A percentile compares a stretch with the other conserved stretches of the same genome.
phyloP scores from a whole-genome alignment of 345 rosid species.

The Dipteronia dyeriana region DNA sequence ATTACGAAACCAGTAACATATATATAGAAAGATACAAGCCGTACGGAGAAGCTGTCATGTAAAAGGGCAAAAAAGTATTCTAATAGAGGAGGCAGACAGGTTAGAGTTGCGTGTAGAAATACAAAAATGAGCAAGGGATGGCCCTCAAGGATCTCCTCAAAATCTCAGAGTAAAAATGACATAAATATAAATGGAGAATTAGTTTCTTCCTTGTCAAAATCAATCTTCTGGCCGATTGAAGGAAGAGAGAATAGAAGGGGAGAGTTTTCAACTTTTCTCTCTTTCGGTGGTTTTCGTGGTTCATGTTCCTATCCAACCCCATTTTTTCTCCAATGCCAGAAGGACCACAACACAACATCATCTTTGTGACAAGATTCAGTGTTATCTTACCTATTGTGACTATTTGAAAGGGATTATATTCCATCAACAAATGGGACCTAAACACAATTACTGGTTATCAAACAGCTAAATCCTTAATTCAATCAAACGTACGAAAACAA shows the following conservation, averaged over 20 bases:
- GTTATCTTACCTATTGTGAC: slow-evolving; percentile 15
- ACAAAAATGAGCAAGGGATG: neutral
- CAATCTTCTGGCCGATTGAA: slow-evolving; percentile 14
- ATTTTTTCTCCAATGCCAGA: neutral
- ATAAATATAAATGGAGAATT: neutral
- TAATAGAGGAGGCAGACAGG: neutral
- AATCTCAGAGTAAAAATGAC: neutral
- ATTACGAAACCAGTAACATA: neutral
- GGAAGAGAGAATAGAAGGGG: neutral
- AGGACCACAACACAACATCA: slow-evolving; percentile 23
- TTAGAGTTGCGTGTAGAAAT: slow-evolving; percentile 25
- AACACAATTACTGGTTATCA: neutral
- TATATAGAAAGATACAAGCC: neutral
- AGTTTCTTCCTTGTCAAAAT: slow-evolving; percentile 17
- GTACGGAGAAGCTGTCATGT: neutral
- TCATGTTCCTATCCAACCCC: slow-evolving; percentile 15
- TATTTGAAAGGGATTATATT: slow-evolving; percentile 14
- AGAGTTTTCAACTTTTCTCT: slow-evolving; percentile 18
- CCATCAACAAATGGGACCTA: slow-evolving; percentile 16
- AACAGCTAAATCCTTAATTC: slow-evolving; percentile 14
- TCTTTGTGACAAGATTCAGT: slow-evolving; percentile 25
- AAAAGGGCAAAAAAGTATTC: neutral
- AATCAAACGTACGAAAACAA: neutral
- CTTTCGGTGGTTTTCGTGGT: slow-evolving; percentile 10
- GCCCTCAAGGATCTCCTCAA: neutral